Evolutionary conservation across 2,329 filamentous ascomycete genomes (phyloP).

Genomic region (Fusarium palustre): DNA sequence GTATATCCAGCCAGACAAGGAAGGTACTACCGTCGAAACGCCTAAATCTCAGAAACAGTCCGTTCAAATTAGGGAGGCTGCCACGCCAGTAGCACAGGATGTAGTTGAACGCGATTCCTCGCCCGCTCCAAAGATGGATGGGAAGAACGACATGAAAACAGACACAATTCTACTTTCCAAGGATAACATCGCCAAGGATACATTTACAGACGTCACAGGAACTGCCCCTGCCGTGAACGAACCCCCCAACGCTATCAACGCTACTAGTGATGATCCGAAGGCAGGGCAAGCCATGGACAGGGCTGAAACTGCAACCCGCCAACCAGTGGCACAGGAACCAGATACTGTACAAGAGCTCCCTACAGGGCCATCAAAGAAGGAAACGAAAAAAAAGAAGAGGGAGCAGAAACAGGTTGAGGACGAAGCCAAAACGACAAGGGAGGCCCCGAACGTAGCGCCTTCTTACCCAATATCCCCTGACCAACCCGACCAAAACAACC

Average conservation of each 20-base stretch:
- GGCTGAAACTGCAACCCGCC: background rate
- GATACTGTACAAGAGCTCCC: background rate
- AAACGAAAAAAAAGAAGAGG: slow-evolving; percentile 52
- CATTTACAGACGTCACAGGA: too few relatives aligned
- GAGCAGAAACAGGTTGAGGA: slow-evolving; percentile 34
- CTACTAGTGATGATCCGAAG: background rate
- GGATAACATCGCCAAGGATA: too few relatives aligned
- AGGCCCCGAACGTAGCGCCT: background rate
- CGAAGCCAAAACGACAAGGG: background rate
- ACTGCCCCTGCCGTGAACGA: background rate
- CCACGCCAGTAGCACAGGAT: background rate
- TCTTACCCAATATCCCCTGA: background rate
- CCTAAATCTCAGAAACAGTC: background rate
- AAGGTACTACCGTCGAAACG: background rate
- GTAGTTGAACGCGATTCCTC: background rate
- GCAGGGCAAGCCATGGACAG: background rate
- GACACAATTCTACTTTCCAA: too few relatives aligned
- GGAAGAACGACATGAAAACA: too few relatives aligned
- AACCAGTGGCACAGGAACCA: background rate
- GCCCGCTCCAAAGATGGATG: background rate
- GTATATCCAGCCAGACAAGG: background rate
- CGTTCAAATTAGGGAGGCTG: background rate
- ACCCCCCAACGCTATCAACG: background rate
- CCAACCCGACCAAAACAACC: background rate
- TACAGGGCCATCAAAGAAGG: slow-evolving; percentile 42